Percentiles rank a stretch among this genome's conserved stretches.
phyloP scores from a whole-genome alignment of 306 rosid species.

The Gillenia trifoliata region DNA sequence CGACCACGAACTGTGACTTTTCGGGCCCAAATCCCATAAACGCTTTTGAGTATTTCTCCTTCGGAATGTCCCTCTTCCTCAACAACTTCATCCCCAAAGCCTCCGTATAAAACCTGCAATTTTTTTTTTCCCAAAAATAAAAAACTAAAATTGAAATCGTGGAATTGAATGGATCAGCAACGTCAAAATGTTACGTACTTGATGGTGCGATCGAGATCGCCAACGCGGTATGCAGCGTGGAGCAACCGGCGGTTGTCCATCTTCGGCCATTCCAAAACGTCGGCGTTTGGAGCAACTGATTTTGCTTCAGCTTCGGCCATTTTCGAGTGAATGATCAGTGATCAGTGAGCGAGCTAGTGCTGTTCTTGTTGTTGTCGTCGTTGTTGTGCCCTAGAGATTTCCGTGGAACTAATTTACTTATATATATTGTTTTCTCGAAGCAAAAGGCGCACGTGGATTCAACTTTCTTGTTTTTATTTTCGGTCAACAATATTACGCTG shows the following conservation, averaged over 20 bases:
- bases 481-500: too few relatives aligned
- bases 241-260: conserved; percentile 82
- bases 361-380: too few relatives aligned
- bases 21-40: conserved; percentile 89
- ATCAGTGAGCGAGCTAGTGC: too few relatives aligned
- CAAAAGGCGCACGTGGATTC: not conserved
- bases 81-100: conserved; percentile 76
- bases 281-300: conserved; percentile 43
- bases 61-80: conserved; percentile 78
- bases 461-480: too few relatives aligned
- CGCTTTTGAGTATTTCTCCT: conserved; percentile 86
- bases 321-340: not conserved
- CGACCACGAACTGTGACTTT: conserved; percentile 72
- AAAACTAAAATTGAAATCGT: too few relatives aligned
- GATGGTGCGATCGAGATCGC: conserved; percentile 95
- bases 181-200: conserved; percentile 38
- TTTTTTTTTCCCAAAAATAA: not conserved
- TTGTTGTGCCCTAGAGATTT: not conserved
- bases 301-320: conserved; percentile 71
- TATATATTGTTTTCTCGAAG: not conserved
- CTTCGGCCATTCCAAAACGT: conserved; percentile 78
- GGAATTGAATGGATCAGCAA: too few relatives aligned
- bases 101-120: too few relatives aligned
- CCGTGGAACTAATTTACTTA: not conserved
- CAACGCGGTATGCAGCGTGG: conserved; percentile 92